Evolutionary conservation across 805 yeast genomes (phyloP).

Genomic region (Saturnispora halmiae): DNA sequence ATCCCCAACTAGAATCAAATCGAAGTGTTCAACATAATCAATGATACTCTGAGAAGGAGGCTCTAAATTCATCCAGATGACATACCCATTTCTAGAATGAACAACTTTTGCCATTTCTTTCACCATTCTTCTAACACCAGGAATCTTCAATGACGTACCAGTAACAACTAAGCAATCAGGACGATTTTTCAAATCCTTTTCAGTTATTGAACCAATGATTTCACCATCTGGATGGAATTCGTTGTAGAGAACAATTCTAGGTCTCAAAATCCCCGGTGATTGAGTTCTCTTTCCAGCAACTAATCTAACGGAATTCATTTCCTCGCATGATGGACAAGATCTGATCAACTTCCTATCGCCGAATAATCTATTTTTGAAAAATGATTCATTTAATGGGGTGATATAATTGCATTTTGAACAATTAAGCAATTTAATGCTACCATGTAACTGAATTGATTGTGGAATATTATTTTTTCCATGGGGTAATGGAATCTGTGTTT

Average conservation of each 20-base stretch:
- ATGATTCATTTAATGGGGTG: conserved; percentile 41
- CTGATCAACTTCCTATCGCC: conserved; percentile 31
- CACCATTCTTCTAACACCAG: conserved; percentile 56
- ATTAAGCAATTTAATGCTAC: conserved; percentile 60
- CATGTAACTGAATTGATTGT: conserved; percentile 73
- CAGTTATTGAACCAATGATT: conserved; percentile 67
- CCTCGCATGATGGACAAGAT: conserved; percentile 57
- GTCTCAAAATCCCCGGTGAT: conserved; percentile 54
- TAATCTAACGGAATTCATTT: conserved; percentile 43
- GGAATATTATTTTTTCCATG: conserved; percentile 30
- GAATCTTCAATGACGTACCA: conserved; percentile 80
- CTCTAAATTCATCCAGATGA: conserved; percentile 54
- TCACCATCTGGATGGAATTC: conserved; percentile 85
- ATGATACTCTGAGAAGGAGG: conserved; percentile 42
- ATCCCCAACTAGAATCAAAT: conserved; percentile 54
- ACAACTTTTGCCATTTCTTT: conserved; percentile 52
- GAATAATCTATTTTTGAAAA: conserved; percentile 29
- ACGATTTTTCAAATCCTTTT: conserved; percentile 48
- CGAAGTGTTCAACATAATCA: conserved; percentile 44
- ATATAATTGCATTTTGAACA: conserved; percentile 70
- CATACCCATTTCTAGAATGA: conserved; percentile 47
- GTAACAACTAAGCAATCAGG: conserved; percentile 77
- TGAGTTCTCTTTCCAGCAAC: conserved; percentile 58
- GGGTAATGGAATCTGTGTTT: conserved; percentile 42
- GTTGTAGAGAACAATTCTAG: conserved; percentile 61